These are phyloP conservation scores for Clonostachys rosea DNA, from an alignment of 2,329 filamentous ascomycete genomes.

Conservation along the genomic window DNA sequence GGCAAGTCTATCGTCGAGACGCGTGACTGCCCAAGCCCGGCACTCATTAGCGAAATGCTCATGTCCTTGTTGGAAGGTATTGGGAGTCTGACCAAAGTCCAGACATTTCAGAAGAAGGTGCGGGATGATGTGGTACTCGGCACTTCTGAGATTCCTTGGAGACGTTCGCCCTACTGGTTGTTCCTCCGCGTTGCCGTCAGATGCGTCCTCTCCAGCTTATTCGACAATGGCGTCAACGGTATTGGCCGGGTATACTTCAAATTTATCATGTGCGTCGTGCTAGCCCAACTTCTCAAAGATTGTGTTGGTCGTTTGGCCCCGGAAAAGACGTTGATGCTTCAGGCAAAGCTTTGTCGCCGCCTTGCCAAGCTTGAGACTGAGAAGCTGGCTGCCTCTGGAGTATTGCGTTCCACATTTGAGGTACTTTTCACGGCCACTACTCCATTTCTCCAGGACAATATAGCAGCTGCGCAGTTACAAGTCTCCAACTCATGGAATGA, in stretches of 20 bases:
- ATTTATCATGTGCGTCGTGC: constrained; percentile 42
- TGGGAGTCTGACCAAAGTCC: constrained; percentile 33
- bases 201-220: constrained; percentile 38
- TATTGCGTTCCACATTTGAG: background rate
- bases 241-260: constrained; percentile 40
- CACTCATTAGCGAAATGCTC: constrained; percentile 54
- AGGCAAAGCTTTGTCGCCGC: background rate
- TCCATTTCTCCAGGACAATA: background rate
- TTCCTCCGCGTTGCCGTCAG: constrained; percentile 53
- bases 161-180: constrained; percentile 58
- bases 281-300: constrained; percentile 41
- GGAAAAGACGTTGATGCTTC: constrained; percentile 5
- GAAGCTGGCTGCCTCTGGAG: background rate
- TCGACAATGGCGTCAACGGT: constrained; percentile 13
- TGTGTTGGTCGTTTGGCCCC: constrained; percentile 5
- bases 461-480: background rate
- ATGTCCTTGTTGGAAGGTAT: constrained; percentile 55
- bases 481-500: background rate
- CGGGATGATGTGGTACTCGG: constrained; percentile 56
- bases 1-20: constrained; percentile 41
- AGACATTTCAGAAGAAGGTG: constrained; percentile 48
- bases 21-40: constrained; percentile 45
- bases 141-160: constrained; percentile 49
- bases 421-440: background rate
- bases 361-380: constrained; percentile 2